Evolutionary conservation across 148 eudicot species (phyloP), one percentile per base, ranked within the genome.

Genomic region (Amaranthus hypochondriacus): DNA sequence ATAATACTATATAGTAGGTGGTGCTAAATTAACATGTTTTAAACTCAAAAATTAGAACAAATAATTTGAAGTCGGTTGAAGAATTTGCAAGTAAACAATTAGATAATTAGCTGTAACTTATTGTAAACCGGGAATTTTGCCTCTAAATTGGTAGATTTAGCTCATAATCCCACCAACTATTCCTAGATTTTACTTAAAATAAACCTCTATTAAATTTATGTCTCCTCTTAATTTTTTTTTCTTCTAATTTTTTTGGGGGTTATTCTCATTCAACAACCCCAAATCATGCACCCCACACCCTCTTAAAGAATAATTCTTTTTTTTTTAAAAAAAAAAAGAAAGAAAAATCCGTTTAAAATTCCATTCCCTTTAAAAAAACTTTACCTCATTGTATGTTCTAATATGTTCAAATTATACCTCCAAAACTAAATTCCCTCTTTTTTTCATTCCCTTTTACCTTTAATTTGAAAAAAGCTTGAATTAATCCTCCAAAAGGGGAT

Each of bases 261-360:
- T 46, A 48, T 14, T 46, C 49, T 62, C 62, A 48, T 52, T 48
- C 61, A 11, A 69, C 39, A 53, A 43, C 39, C 58, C 62, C 63
- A 56, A 58, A 57, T 59, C 83, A 80, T 80, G 83, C 83, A 80
- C 18, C 80, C 83, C 80, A 80, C 74, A 79, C 72, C 70, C 83
- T 66, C 47, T 47, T 72, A 21, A 44, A 62, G 74, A 72, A 67
- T 13, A 68, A 60, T 69, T 61, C 79, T 52, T 67, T 73, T 72
- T 18, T 14, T 28, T 11, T 15, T n/a, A 53, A 9, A 63, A 48
- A 53, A 15, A 61, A 8, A 6, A 3, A n/a, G 18, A 18, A 18
- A 18, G 18, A 50, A 59, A 67, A 43, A 58, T 2, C 1, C 14
- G 2, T 10, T 4, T 39, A 62, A 74, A 46, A 18, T 46, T 54